Evolutionary conservation across 768 basidiomycete species (phyloP).

Genomic region (Tulasnella sp.): DNA sequence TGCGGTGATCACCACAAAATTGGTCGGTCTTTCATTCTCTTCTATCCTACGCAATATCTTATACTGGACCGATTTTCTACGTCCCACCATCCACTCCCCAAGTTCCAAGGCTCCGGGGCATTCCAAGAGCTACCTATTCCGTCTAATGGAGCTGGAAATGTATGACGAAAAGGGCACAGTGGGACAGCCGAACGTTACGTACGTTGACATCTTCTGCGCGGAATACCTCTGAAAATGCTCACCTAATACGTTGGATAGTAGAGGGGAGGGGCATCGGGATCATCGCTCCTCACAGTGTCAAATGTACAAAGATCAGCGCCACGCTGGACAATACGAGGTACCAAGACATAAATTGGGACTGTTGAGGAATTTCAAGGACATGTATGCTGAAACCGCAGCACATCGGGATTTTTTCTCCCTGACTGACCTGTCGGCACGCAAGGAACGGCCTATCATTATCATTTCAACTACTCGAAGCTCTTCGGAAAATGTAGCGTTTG

Average conservation of each 20-base stretch:
- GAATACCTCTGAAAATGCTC: neutral
- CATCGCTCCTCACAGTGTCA: conserved; percentile 24
- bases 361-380: conserved; percentile 33
- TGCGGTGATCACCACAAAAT: conserved; percentile 10
- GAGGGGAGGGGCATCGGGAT: conserved; percentile 25
- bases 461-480: conserved; percentile 37
- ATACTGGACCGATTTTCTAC: neutral
- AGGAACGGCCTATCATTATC: conserved; percentile 38
- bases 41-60: neutral
- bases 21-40: neutral
- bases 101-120: neutral
- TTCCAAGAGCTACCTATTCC: neutral
- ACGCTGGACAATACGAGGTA: neutral
- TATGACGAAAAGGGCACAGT: neutral
- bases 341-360: conserved; percentile 22
- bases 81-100: conserved; percentile 3
- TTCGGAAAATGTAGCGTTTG: conserved; percentile 17
- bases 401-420: conserved; percentile 11
- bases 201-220: too few species aligned
- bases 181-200: conserved; percentile 23
- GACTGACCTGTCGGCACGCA: neutral
- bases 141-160: conserved; percentile 4
- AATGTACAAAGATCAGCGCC: conserved; percentile 20
- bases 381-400: neutral
- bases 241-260: neutral